Evolutionary conservation across 83 land plant species (phyloP), one percentile per base, ranked within the genome.

Genomic region (Larix sibirica): DNA sequence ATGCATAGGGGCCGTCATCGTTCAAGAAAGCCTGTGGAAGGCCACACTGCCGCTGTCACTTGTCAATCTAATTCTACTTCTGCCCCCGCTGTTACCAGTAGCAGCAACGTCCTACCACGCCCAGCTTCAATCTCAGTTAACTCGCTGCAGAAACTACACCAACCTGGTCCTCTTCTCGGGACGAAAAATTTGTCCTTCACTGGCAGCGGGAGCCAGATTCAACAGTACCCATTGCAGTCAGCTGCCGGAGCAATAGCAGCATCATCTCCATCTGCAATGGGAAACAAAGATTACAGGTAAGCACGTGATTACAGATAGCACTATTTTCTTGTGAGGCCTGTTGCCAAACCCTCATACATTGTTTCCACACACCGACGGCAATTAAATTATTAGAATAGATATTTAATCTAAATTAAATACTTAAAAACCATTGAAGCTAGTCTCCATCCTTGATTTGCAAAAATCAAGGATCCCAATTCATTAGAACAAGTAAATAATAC

Each of bases 1-100:
- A 86, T 90, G 88, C 91, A 90, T 80, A 84, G 92, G 54, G 92
- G 92, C 64, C 85, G 92, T 56, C 88, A 90, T 67, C 90, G 92
- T 69, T 85, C 91, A 59, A 86, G 91, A 83, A 83, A 83, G 85
- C 85, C 64, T 83, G 85, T 83, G 85, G 85, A 83, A 83, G 81
- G 81, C 84, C 81, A 40, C 18, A 70, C 66, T 73, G 83, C 78
- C 83, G 62, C 62, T 40, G 56, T 61, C 62, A n/a, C 80, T 8
- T 4, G 42, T 33, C 6, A n/a, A 58, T 31, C 42, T 20, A 71
- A 20, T 71, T 16, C 38, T 4, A 31, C 21, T 78, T 23, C 80
- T 58, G 12, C 38, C 4, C 54, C 70, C 42, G 40, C 81, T 3
- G 20, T 36, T 31, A 54, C 40, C 56, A 42, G 42, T 36, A 50